Conservation (phyloP, 805 yeast species). For the Candida stauntonica region DNA sequence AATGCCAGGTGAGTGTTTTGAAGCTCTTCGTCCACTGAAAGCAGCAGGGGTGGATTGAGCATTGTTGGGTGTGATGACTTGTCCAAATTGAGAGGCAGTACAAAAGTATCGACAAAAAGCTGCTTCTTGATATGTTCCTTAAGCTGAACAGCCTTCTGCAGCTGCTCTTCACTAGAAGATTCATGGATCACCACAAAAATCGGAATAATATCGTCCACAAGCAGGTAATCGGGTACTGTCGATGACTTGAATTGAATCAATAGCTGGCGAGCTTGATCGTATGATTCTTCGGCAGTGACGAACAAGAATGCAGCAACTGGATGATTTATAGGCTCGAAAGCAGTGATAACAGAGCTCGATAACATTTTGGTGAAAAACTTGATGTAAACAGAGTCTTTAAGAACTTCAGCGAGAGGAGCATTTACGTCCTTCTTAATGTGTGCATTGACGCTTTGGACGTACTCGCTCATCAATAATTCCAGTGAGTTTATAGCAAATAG, state of each 20-base stretch:
- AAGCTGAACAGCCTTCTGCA: conserved; percentile 37
- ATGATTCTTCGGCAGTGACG: conserved; percentile 49
- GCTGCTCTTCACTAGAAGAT: conserved; percentile 38
- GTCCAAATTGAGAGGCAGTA: conserved; percentile 15
- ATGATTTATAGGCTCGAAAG: conserved; percentile 84
- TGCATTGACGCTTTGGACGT: conserved; percentile 28
- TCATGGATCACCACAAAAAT: conserved; percentile 49
- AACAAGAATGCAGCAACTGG: conserved; percentile 75
- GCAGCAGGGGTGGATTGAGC: conserved; percentile 31
- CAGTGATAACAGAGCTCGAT: conserved; percentile 55
- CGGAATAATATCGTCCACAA: conserved; percentile 56
- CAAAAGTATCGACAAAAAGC: conserved; percentile 31
- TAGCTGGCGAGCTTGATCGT: conserved; percentile 53
- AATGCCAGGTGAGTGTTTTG: conserved; percentile 17
- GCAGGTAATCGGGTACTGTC: conserved; percentile 57
- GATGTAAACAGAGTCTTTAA: conserved; percentile 49
- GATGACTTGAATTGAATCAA: conserved; percentile 48
- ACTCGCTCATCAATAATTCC: conserved; percentile 33
- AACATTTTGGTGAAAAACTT: conserved; percentile 54
- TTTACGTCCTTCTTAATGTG: conserved; percentile 9
- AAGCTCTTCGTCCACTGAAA: conserved; percentile 46
- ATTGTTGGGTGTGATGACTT: conserved; percentile 11
- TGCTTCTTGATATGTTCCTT: conserved; percentile 34
- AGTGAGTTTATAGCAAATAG: conserved; percentile 33
- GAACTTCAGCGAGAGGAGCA: conserved; percentile 27